Conservation (phyloP, 352 stramenopile species). For the Phytophthora pluvialis region DNA sequence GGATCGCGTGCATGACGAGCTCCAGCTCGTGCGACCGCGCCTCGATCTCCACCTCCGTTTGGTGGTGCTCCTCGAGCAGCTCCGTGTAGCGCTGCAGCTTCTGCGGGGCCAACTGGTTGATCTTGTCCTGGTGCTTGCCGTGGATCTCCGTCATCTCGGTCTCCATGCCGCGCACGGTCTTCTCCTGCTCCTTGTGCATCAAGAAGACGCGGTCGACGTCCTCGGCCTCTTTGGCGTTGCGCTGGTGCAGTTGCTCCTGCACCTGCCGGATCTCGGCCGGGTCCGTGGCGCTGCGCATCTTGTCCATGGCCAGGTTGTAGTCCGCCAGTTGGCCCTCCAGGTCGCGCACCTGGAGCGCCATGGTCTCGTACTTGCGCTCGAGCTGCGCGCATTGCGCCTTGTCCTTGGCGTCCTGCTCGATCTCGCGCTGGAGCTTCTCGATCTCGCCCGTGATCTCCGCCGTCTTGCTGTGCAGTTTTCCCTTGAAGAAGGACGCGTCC, state of each 20-base stretch:
- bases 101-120: constrained; percentile 89
- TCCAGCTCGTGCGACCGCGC: constrained; percentile 69
- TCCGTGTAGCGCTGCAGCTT: constrained; percentile 86
- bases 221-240: constrained; percentile 86
- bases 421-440: constrained; percentile 79
- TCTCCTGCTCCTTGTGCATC: constrained; percentile 85
- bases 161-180: constrained; percentile 69
- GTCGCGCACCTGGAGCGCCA: constrained; percentile 73
- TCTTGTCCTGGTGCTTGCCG: constrained; percentile 83
- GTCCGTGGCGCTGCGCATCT: constrained; percentile 77
- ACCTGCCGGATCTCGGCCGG: constrained; percentile 73
- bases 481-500: constrained; percentile 91
- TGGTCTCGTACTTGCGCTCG: constrained; percentile 78
- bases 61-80: constrained; percentile 73
- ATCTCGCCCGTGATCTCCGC: constrained; percentile 87
- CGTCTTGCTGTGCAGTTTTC: constrained; percentile 91
- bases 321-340: constrained; percentile 93
- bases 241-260: constrained; percentile 67
- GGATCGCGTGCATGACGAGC: constrained; percentile 74
- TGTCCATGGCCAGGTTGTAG: constrained; percentile 95
- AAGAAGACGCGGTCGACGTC: constrained; percentile 92
- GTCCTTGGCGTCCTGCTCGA: constrained; percentile 87
- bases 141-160: constrained; percentile 82
- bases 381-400: constrained; percentile 91
- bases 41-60: constrained; percentile 81